Conservation (phyloP, 1,284 basidiomycete species). For the Wolfiporia cocos region DNA sequence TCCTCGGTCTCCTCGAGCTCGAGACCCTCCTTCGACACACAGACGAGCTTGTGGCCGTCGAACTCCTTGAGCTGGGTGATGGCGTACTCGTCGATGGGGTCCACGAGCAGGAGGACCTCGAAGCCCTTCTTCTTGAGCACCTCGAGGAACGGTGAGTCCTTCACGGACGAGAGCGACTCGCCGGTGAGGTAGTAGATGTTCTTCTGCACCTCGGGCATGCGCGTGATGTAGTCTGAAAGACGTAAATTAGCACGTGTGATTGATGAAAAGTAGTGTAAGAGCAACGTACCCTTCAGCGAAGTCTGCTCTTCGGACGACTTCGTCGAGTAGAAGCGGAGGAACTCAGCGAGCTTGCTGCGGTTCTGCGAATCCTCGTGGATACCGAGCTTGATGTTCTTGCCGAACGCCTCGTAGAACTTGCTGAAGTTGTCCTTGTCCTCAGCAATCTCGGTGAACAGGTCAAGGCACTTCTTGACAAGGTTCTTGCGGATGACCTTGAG, state of each 20-base stretch:
- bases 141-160: constrained; percentile 98
- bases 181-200: constrained; percentile 99
- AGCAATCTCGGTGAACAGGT: constrained; percentile 92
- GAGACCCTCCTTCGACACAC: constrained; percentile 98
- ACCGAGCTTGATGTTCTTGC: constrained; percentile 98
- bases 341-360: constrained; percentile 99
- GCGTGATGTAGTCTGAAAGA: constrained; percentile 99
- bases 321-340: constrained; percentile 98
- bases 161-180: constrained; percentile 89
- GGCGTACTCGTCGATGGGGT: constrained; percentile 98
- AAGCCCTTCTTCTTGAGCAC: constrained; percentile 99
- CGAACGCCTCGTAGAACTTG: constrained; percentile 97
- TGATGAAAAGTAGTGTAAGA: background rate
- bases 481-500: constrained; percentile 99
- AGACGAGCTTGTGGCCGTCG: constrained; percentile 96
- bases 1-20: constrained; percentile 99
- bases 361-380: constrained; percentile 99
- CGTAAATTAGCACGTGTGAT: constrained; percentile 5
- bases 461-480: constrained; percentile 98
- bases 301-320: constrained; percentile 91
- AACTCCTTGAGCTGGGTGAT: constrained; percentile 99
- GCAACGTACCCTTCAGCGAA: constrained; percentile 77
- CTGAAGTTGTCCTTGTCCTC: constrained; percentile 99
- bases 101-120: constrained; percentile 95
- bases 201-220: constrained; percentile 99